Conservation (phyloP, 2,329 filamentous ascomycete species). For the Hypoxylon sp. region DNA sequence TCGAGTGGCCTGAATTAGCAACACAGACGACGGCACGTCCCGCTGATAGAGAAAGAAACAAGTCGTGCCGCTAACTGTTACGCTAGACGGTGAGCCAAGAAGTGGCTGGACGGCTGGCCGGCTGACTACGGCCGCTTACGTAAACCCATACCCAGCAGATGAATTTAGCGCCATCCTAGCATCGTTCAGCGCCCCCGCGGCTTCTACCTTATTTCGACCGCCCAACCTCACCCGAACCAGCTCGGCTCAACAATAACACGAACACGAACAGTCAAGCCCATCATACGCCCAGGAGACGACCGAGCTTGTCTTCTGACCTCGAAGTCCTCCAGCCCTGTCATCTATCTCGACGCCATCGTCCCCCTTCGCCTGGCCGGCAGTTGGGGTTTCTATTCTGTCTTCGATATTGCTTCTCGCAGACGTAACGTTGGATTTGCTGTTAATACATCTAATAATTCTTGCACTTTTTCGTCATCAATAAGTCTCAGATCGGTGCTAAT, state of each 20-base stretch:
- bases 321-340: not conserved
- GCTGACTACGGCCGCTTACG: not conserved
- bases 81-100: no score
- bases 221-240: not conserved
- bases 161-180: not conserved
- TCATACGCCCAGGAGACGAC: no score
- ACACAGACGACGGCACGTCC: not conserved
- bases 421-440: not conserved
- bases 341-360: not conserved
- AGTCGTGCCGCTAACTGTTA: not conserved
- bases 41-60: not conserved
- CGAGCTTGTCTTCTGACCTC: not conserved
- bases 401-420: not conserved
- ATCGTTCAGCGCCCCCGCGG: not conserved
- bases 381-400: not conserved
- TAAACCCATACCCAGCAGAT: not conserved
- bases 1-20: not conserved
- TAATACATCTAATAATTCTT: not conserved
- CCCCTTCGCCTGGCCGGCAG: not conserved
- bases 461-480: not conserved
- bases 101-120: no score
- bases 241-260: slow-evolving; percentile 5
- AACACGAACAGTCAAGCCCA: not conserved
- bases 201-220: not conserved
- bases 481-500: not conserved